Evolutionary conservation across 2,329 filamentous ascomycete species (phyloP), one percentile per base, ranked within the genome.

Genomic region (Elsinoe arachidis): DNA sequence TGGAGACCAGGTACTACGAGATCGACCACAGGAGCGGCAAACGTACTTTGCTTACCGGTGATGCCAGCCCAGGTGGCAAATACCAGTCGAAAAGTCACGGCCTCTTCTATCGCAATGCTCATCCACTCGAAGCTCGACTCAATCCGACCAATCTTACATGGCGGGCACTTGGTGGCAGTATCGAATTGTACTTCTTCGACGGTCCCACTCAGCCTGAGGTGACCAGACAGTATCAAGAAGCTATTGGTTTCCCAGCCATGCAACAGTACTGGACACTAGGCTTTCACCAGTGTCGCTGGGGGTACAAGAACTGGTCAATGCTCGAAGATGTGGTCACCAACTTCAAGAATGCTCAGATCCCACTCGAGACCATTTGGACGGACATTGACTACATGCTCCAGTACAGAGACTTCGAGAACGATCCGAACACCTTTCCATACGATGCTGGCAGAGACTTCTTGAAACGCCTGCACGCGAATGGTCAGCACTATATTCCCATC

Each of bases 281-380:
- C 0, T 92, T 80, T 67, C 89, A 95, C 62, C 88, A 95, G 68
- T 92, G 88, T 64, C 80, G 87, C 59, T 93, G 88, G 84, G 89
- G 88, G 2, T 62, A 61, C 39, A 74, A 78, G 38, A 89, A 88
- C 64, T 90, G 86, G 82, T 80, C 81, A 1, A 77, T 82, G 26
- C 66, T 89, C 2, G 78, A 85, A 61, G 80, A 80, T 61, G 76
- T 82, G 10, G 74, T 81, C 33, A 71, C 78, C 49, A 76, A 75
- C 54, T 81, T 79, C 67, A 75, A 73, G 58, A 73, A 72, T 17
- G 82, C 81, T 58, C 71, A 75, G 30, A 83, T 84, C 56, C 81
- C 81, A 0, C 69, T 84, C 1, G 78, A 81, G 63, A 77, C 70
- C 0, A 69, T 77, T 33, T 78, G 74, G 75, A 69, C 70, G 6